phyloP scores from a whole-genome alignment of 345 rosid species.

The Cardamine resedifolia region DNA sequence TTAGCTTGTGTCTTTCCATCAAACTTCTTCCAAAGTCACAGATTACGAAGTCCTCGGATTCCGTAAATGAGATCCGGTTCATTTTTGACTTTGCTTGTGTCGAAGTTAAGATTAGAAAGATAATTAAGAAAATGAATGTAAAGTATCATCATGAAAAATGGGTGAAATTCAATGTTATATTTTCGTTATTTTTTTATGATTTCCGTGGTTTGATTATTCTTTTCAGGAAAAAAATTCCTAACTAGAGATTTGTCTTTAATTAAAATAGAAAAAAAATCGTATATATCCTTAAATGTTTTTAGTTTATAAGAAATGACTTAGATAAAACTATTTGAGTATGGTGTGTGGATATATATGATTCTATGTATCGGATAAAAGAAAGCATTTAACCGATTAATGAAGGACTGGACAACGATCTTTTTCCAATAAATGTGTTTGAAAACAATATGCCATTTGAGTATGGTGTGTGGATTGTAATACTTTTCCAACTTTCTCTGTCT shows the following conservation, averaged over 20 bases:
- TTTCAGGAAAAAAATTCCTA: background rate
- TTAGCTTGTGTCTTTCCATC: too few relatives aligned
- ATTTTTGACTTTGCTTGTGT: conserved; percentile 7
- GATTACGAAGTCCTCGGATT: conserved; percentile 9
- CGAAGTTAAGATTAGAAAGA: background rate
- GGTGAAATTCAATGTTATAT: background rate
- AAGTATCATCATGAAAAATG: conserved; percentile 5
- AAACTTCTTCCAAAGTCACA: background rate
- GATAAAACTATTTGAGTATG: background rate
- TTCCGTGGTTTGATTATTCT: background rate
- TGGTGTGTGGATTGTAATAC: too few relatives aligned
- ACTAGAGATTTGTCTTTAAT: background rate
- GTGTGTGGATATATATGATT: background rate
- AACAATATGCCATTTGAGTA: too few relatives aligned
- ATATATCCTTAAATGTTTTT: background rate
- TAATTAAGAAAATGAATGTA: background rate
- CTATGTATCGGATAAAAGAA: background rate
- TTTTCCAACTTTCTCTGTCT: background rate
- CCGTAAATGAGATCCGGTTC: conserved; percentile 6
- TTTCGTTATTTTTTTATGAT: background rate
- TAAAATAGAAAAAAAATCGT: background rate
- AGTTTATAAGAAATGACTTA: background rate
- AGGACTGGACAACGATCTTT: background rate
- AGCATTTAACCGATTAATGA: background rate
- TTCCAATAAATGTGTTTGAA: background rate